phyloP scores from a whole-genome alignment of 495 filamentous ascomycete genomes.

The Margaritispora aquatica region DNA sequence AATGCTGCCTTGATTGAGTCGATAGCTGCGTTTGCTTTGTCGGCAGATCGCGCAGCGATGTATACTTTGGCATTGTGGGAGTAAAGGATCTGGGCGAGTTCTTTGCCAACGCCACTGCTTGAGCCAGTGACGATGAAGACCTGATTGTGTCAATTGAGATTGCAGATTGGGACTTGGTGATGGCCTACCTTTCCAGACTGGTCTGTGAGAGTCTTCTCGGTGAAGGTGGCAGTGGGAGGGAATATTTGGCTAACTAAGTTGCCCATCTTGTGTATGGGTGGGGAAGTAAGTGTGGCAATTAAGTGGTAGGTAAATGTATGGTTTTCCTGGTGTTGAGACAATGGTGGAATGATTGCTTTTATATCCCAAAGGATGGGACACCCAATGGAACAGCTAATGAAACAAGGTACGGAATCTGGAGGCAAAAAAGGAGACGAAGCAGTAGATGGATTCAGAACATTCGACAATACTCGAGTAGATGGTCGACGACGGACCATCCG shows the following conservation, averaged over 20 bases:
- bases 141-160: constrained; percentile 1
- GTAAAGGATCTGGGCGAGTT: constrained; percentile 56
- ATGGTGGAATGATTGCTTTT: neutral
- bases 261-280: constrained; percentile 12
- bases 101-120: constrained; percentile 53
- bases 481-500: no score
- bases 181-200: constrained; percentile 20
- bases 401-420: no score
- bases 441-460: no score
- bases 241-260: constrained; percentile 13
- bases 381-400: no score
- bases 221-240: constrained; percentile 18
- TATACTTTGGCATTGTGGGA: constrained; percentile 55
- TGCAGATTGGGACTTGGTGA: neutral
- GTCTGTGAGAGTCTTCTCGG: constrained; percentile 17
- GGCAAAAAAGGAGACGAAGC: no score
- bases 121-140: constrained; percentile 23
- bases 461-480: no score
- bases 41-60: constrained; percentile 51
- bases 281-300: no score
- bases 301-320: neutral
- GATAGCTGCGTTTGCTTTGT: constrained; percentile 47
- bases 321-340: neutral
- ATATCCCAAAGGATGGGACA: no score
- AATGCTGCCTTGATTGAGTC: constrained; percentile 33